Percentiles rank a stretch among this genome's conserved stretches.
Conservation (phyloP, 176 grass and related monocot species). For the Tillandsia leiboldiana region DNA sequence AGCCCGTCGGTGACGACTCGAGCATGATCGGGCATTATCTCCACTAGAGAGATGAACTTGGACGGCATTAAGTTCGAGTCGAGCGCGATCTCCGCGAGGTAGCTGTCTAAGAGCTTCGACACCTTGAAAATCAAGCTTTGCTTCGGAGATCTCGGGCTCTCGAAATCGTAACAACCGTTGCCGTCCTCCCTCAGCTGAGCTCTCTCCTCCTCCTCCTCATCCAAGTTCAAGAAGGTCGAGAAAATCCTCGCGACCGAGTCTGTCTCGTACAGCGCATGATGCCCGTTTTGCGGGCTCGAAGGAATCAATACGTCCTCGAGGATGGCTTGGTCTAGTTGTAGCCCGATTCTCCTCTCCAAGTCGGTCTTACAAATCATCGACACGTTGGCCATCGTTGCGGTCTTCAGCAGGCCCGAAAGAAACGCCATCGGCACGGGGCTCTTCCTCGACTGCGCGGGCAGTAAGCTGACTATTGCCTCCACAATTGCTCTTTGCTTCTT, state of each 20-base stretch:
- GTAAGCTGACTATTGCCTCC: constrained; percentile 54
- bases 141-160: constrained; percentile 60
- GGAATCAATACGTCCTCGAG: constrained; percentile 87
- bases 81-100: constrained; percentile 84
- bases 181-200: constrained; percentile 11
- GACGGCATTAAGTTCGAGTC: constrained; percentile 64
- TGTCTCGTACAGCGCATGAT: constrained; percentile 56
- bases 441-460: constrained; percentile 70
- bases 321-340: constrained; percentile 84
- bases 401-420: constrained; percentile 79
- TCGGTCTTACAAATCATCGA: constrained; percentile 49
- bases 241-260: constrained; percentile 74
- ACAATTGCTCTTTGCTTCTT: constrained; percentile 61
- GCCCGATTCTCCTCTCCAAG: constrained; percentile 77
- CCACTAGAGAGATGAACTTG: constrained; percentile 81
- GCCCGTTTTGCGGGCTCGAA: constrained; percentile 12
- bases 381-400: constrained; percentile 42
- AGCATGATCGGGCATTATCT: constrained; percentile 80
- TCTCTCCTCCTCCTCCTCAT: constrained; percentile 28
- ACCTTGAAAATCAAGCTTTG: constrained; percentile 69
- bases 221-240: constrained; percentile 62
- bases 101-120: constrained; percentile 84
- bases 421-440: constrained; percentile 79
- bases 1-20: constrained; percentile 81
- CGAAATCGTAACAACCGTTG: constrained; percentile 47